Base-by-base conservation (phyloP, 495 filamentous ascomycete species). In the Paragyromitra xinjiangensis region DNA sequence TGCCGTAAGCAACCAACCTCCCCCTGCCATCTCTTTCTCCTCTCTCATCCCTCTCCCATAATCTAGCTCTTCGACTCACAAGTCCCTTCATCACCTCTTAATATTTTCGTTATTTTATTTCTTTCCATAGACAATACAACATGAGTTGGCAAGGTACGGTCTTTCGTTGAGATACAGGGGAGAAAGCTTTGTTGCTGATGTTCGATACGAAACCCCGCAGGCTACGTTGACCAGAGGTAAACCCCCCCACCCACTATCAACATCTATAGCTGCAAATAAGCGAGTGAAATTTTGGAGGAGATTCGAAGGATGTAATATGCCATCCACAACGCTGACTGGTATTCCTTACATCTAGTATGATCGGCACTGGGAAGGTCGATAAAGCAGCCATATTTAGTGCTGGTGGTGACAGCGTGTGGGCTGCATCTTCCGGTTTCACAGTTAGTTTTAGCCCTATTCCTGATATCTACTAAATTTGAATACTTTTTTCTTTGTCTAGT, bases 351-450 rank as follows among this genome's bases (percentile, higher is more conserved):
- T 58, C 7, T 11, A 94, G 94, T 89, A 89, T 98, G 78, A 88
- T 98, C 82, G 93, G 88, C 85, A 90, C 88, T 78, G 90, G 90
- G 81, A 91, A 95, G 84, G 85, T 97, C 84, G 92, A 95, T 87
- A 91, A 92, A 85, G 95, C 90, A 80, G 92, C 92, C 82, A 96
- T 98, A 84, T 90, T 95, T 86, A 93, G 90, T 85, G 85, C 84
- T 72, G 90, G 91, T 75, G 93, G 94, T 82, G 92, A 93, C 83
- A 93, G 90, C 83, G 87, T 91, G 78, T 97, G 94, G 93, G 94
- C 94, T 70, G 82, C 86, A n/a, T 88, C 90, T 24, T 19, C 87
- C 22, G 88, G 86, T 74, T 96, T 96, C 86, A 84, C 83, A 78
- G 94, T 97, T 90, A 83, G 90, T 82, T 59, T 6, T 72, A 66